phyloP scores from a whole-genome alignment of 2,329 filamentous ascomycete species.

The Colletotrichum musae region DNA sequence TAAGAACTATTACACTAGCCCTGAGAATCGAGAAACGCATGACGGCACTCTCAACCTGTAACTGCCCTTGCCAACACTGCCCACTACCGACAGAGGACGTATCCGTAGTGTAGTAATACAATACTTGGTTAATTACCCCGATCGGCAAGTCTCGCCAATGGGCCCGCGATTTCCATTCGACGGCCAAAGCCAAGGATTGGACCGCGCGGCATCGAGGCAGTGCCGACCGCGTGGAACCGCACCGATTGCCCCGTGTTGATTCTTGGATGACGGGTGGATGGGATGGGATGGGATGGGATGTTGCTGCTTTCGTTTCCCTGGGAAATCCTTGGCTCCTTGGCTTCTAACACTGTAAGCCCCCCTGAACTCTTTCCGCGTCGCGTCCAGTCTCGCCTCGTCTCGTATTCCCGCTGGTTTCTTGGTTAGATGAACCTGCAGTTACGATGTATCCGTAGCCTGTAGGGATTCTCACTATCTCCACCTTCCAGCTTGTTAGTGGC shows the following conservation, averaged over 20 bases:
- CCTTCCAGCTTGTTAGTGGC: neutral
- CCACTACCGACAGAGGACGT: no score
- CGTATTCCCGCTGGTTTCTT: constrained; percentile 25
- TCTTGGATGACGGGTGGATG: no score
- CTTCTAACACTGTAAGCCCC: neutral
- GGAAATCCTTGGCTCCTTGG: no score
- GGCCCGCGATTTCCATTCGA: neutral
- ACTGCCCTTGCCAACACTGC: neutral
- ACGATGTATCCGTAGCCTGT: no score
- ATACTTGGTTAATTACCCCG: neutral
- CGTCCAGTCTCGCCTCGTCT: constrained; percentile 14
- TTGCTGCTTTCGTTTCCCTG: no score
- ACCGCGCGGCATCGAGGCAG: constrained; percentile 31
- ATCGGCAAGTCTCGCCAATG: neutral
- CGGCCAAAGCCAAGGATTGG: constrained; percentile 10
- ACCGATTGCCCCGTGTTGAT: neutral
- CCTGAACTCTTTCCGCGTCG: neutral
- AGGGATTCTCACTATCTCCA: no score
- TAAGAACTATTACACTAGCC: neutral
- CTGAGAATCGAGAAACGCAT: constrained; percentile 5
- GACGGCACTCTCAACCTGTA: constrained; percentile 18
- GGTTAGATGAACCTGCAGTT: no score
- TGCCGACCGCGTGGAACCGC: constrained; percentile 14
- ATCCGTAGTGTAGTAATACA: no score
- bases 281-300: no score